Base-by-base conservation (phyloP, 1,284 basidiomycete genomes). In the Cutaneotrichosporon sp. region DNA sequence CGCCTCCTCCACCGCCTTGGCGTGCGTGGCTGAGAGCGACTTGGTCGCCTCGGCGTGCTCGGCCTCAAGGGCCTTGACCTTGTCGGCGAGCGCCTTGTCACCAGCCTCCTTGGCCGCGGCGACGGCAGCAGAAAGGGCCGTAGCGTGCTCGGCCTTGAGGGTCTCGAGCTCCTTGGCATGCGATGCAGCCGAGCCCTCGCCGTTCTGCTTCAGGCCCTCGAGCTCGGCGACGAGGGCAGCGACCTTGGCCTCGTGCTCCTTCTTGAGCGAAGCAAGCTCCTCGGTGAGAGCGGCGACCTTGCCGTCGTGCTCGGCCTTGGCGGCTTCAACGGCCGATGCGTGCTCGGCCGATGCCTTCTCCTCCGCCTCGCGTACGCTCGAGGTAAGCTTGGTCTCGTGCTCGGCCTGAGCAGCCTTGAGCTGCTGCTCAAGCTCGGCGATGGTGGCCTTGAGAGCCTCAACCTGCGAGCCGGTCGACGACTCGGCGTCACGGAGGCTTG, bases 51-150 rank as follows among this genome's bases (percentile, higher is more conserved):
- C 42, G 53, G 66, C 65, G 49, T 74, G 72, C 7, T 60, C 49
- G n/a, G 67, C 62, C n/a, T 62, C 56, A 11, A 71, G 54, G 2
- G 66, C 56, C 45, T 71, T 66, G 33, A 74, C 52, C 59, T 72
- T 72, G 10, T 68, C 63, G 18, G 56, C 36, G 50, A 72, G 72
- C 2, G 68, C 63, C 25, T 60, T 58, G 2, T 57, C 42, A 11
- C 68, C 54, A 14, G 59, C 52, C 60, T 68, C 58, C 38, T 68
- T 63, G 1, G 60, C 46, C 33, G 64, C 67, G n/a, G 68, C 51
- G 49, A 43, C 11, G 16, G 56, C 51, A 16, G 52, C 25, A 18
- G 56, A 34, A 25, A 65, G 60, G 42, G 63, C 63, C 18, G 58
- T 38, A 54, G 71, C 51, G 27, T 54, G 59, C 34, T 51, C 49